Evolutionary conservation across 176 grass and related monocot species (phyloP).

Genomic region (Raddia distichophylla): DNA sequence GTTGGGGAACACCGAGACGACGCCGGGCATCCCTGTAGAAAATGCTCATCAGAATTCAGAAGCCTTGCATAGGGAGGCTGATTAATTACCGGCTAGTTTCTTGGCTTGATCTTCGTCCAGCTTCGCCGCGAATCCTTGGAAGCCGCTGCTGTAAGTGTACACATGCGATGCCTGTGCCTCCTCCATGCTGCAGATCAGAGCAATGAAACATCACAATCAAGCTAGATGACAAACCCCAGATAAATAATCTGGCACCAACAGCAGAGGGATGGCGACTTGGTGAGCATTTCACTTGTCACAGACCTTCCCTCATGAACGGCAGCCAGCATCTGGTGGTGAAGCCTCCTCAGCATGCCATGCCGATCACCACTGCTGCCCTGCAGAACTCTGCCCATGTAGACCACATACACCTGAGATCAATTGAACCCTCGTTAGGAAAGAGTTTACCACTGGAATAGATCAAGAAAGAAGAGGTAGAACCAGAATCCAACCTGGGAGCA

Average conservation of each 20-base stretch:
- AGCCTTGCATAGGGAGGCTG: neutral
- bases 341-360: conserved; percentile 38
- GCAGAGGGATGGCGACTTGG: neutral
- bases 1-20: conserved; percentile 74
- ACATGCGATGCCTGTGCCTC: conserved; percentile 63
- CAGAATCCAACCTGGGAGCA: conserved; percentile 38
- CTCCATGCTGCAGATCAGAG: conserved; percentile 46
- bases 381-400: conserved; percentile 66
- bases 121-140: conserved; percentile 77
- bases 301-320: conserved; percentile 77
- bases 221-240: neutral
- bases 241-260: neutral
- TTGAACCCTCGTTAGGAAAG: neutral
- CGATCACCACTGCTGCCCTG: neutral
- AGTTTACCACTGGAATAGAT: neutral
- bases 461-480: conserved; percentile 13
- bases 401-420: conserved; percentile 54
- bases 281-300: neutral
- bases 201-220: neutral
- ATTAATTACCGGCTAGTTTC: conserved; percentile 47
- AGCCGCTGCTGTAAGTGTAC: conserved; percentile 59
- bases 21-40: conserved; percentile 62
- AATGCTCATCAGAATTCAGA: neutral
- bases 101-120: conserved; percentile 64
- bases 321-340: conserved; percentile 67